Evolutionary conservation across 2,329 filamentous ascomycete genomes (phyloP), one percentile per base, ranked within the genome.

Genomic region (Colletotrichum sidae): DNA sequence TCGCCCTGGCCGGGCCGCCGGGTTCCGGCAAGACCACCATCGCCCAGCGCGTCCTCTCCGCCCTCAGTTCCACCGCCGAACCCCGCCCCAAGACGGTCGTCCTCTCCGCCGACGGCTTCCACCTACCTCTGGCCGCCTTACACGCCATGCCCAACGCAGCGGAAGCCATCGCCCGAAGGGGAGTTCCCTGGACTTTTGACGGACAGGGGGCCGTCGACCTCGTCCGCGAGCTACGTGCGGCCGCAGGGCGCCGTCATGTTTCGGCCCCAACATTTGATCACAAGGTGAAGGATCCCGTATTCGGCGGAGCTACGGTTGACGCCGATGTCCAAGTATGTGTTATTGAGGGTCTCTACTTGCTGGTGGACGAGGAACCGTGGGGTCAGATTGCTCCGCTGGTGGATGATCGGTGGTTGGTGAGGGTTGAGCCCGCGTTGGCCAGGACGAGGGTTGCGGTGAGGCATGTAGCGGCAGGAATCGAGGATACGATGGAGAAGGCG

Each of bases 271-370:
- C 80, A 65, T 86, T 86, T 63, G 83, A 85, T 64, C 83, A 85
- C 69, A 78, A 80, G 2, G 71, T 83, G 41, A 83, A 84, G 67
- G 83, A 85, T 60, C 83, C 83, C 0, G 79, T 73, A 3, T 2
- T 44, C 2, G 25, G 56, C 10, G 56, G 62, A 2, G 17, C 55
- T 4, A 55, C 39, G 8, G 45, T 56, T 6, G 62, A 56, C 2
- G 51, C 57, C 2, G 57, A 61, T 25, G 62, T 65, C 3, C 50
- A 61, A 3, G 57, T 61, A 17, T 61, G 62, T 34, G 78, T 86
- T 41, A 78, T 86, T 45, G 83, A 86, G 67, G 83, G 83, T 1
- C 82, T 84, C 63, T 86, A 85, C 72, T 73, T 81, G 2, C 79
- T 81, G 56, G 70, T 83, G 38, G 72, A 83, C 67, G 77, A 79